A percentile compares a stretch with the other conserved stretches of the same genome.
Evolutionary conservation across 371 early-diverging fungal species (phyloP).

Genomic region (Mucor indicus): DNA sequence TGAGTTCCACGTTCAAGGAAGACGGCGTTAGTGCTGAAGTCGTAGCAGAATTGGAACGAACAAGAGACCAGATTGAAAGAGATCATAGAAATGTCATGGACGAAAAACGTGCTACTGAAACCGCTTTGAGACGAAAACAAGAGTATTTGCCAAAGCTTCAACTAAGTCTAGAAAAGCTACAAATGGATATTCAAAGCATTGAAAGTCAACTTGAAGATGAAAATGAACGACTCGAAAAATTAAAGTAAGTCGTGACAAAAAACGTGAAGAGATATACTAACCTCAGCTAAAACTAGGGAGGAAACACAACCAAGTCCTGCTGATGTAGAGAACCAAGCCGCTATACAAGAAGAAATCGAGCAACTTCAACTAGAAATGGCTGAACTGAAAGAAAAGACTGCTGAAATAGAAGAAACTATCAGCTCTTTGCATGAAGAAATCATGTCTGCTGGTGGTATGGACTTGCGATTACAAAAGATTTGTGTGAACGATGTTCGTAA

Average conservation of each 20-base stretch:
- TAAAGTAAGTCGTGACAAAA: conserved; percentile 39
- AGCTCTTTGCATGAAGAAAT: conserved; percentile 82
- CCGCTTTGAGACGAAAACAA: conserved; percentile 52
- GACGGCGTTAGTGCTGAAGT: conserved; percentile 60
- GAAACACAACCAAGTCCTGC: conserved; percentile 46
- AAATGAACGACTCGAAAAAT: conserved; percentile 47
- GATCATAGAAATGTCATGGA: conserved; percentile 51
- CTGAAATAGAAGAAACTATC: conserved; percentile 64
- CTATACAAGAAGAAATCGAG: conserved; percentile 41
- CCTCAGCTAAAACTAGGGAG: conserved; percentile 12
- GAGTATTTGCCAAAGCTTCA: conserved; percentile 64
- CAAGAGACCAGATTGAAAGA: conserved; percentile 57
- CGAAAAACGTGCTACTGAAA: conserved; percentile 49
- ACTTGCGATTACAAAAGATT: conserved; percentile 80
- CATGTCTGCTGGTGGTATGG: conserved; percentile 87
- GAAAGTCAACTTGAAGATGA: conserved; percentile 64
- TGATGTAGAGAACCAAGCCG: conserved; percentile 39
- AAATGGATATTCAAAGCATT: conserved; percentile 71
- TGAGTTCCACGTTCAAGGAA: conserved; percentile 73
- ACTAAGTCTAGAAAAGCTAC: conserved; percentile 64
- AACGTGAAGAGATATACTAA: neutral
- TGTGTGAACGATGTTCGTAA: conserved; percentile 83
- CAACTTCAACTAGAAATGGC: conserved; percentile 39
- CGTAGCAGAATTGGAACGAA: conserved; percentile 54
- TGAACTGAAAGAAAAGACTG: conserved; percentile 34